Base-by-base conservation (phyloP, 805 yeast genomes). In the Teunomyces aglyptinius region DNA sequence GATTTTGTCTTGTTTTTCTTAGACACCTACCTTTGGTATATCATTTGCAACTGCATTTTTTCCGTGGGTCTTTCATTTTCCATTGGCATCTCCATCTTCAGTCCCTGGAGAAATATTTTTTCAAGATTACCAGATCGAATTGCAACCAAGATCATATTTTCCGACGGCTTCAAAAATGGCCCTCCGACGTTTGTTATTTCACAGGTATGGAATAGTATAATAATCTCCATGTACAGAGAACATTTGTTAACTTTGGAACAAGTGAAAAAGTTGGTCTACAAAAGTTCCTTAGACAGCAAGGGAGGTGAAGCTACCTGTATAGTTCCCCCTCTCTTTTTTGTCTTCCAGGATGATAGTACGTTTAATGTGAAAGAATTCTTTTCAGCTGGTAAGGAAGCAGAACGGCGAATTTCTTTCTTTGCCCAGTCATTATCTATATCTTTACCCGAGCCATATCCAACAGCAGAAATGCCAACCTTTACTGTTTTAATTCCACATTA, bases 401-500 rank as follows among this genome's bases (percentile, higher is more conserved):
- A 77, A 50, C 56, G 83, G 54, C 60, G 83, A 44, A 72, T 78
- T 2, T 69, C 78, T 0, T 78, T 75, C 52, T 78, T 78, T 65
- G 82, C 83, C 0, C 81, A 76, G 47, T 76, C 81, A 1, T 51
- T 78, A 20, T 70, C 81, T 0, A 71, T 77, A 7, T 68, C 76
- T 3, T 57, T 78, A 20, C 76, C 79, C 0, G 80, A 73, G 38
- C 78, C 82, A 2, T 59, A 68, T 8, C 77, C 81, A 0, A 70
- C 71, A 3, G 68, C 68, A 34, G 70, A 80, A 2, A 66, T 77
- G 65, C 82, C 83, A 1, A 48, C 73, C 1, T 78, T 78, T 38
- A 74, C 82, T 0, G 82, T 77, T 1, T 57, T 78, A 15, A 60
- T 77, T 18, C 82, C 82, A 4, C 83, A 78, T 54, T 78, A 75